Percentiles rank a stretch among this genome's conserved stretches.
Conservation (phyloP, 208 protist genomes). For the Wallacemonas sp. region DNA sequence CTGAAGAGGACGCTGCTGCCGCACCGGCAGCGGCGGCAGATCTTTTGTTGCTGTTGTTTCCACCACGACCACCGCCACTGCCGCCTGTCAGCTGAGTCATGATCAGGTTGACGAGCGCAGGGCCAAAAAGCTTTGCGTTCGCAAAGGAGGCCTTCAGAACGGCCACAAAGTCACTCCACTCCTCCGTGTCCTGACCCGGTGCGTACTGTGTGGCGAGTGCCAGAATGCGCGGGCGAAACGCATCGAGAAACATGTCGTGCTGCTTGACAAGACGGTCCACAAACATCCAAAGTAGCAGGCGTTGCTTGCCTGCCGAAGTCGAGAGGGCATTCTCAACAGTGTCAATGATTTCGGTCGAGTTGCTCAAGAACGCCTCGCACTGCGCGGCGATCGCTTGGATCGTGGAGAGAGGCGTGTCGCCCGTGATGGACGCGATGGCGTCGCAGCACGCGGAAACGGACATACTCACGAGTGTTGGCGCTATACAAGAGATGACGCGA, state of each 20-base stretch:
- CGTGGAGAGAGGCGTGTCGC: conserved; percentile 44
- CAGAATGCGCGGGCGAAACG: conserved; percentile 66
- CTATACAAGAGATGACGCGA: neutral
- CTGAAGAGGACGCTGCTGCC: neutral
- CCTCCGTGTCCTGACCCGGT: conserved; percentile 24
- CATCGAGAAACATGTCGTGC: conserved; percentile 74
- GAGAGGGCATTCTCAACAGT: conserved; percentile 72
- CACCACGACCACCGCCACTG: conserved; percentile 8
- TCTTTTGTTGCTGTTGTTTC: conserved; percentile 15
- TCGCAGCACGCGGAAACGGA: conserved; percentile 73
- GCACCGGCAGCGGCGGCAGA: too few relatives aligned
- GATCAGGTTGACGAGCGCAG: conserved; percentile 73
- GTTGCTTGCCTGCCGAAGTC: conserved; percentile 43
- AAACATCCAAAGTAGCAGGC: conserved; percentile 83
- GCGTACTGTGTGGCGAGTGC: conserved; percentile 49
- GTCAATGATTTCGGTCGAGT: conserved; percentile 69
- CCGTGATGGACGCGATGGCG: conserved; percentile 63
- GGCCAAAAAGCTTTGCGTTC: conserved; percentile 63
- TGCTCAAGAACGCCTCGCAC: conserved; percentile 69
- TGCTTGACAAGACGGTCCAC: conserved; percentile 86
- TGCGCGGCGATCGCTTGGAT: conserved; percentile 51
- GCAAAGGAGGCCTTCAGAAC: conserved; percentile 75
- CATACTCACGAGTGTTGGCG: conserved; percentile 22
- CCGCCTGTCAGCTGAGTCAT: conserved; percentile 48
- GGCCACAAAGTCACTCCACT: conserved; percentile 68